phyloP scores from a whole-genome alignment of 2,329 filamentous ascomycete genomes.

The Cladosporium sp. region DNA sequence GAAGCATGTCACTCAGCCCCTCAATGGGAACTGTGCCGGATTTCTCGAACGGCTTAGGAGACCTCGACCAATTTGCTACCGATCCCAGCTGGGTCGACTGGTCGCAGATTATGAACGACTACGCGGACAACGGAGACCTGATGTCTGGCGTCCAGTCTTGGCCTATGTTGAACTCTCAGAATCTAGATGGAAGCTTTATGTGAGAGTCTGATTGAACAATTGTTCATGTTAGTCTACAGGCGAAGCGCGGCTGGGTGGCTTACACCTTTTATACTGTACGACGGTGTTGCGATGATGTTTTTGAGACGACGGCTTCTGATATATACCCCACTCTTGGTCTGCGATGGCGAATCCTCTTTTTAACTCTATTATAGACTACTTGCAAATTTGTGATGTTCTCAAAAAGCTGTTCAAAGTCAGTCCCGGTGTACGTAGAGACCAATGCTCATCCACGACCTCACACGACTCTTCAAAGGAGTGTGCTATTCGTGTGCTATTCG shows the following conservation, averaged over 20 bases:
- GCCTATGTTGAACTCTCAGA: neutral
- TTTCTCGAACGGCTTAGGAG: neutral
- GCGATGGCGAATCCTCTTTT: neutral
- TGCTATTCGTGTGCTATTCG: too few relatives aligned
- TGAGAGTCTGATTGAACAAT: neutral
- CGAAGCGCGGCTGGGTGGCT: neutral
- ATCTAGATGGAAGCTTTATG: neutral
- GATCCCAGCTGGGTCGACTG: slow-evolving; percentile 27
- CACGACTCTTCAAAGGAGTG: too few relatives aligned
- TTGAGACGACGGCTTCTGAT: neutral
- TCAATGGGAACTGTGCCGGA: neutral
- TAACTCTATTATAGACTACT: neutral
- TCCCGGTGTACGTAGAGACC: too few relatives aligned
- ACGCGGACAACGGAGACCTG: neutral
- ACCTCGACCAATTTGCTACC: neutral
- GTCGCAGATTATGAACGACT: slow-evolving; percentile 30
- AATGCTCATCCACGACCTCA: too few relatives aligned
- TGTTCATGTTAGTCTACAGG: neutral
- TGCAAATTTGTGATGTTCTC: neutral
- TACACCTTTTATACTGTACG: neutral
- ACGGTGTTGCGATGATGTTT: neutral
- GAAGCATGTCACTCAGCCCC: slow-evolving; percentile 8
- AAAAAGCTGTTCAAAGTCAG: too few relatives aligned
- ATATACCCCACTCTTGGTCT: slow-evolving; percentile 1
- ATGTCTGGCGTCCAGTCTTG: slow-evolving; percentile 5